A percentile compares a stretch with the other conserved stretches of the same genome.
Evolutionary conservation across 228 moss, liverwort and hornwort species (phyloP).

Genomic region (Sphagnum fallax): DNA sequence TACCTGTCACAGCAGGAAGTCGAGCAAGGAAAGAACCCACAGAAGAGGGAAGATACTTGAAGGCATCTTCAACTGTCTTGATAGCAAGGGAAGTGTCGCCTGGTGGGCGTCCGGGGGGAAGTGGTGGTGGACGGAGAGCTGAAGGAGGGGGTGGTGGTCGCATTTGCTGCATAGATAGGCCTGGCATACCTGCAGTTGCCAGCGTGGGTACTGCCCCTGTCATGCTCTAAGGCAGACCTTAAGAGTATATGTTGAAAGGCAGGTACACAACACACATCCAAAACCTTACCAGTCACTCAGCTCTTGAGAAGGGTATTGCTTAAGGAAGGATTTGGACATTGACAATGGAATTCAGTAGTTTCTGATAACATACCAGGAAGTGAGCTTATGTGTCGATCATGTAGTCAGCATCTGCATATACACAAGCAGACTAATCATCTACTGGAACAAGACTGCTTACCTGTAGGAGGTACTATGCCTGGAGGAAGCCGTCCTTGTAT

Average conservation of each 20-base stretch:
- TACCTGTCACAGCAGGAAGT: slow-evolving; percentile 76
- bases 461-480: background rate
- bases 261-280: background rate
- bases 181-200: slow-evolving; percentile 46
- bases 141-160: slow-evolving; percentile 61
- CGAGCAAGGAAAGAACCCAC: slow-evolving; percentile 76
- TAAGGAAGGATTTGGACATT: no score
- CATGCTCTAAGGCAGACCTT: slow-evolving; percentile 7
- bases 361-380: background rate
- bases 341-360: no score
- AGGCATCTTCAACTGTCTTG: slow-evolving; percentile 68
- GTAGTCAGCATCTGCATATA: no score
- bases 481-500: slow-evolving; percentile 28
- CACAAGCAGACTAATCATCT: no score
- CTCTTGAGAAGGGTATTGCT: background rate
- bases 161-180: slow-evolving; percentile 53
- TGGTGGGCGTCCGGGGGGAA: slow-evolving; percentile 89
- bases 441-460: background rate
- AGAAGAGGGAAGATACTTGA: slow-evolving; percentile 64
- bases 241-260: background rate
- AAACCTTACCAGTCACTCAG: background rate
- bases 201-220: slow-evolving; percentile 52
- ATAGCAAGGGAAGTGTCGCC: slow-evolving; percentile 45
- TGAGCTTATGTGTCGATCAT: background rate
- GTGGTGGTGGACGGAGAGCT: slow-evolving; percentile 71